These are phyloP conservation scores for Sextonia rubra DNA, from an alignment of 164 flowering plant genomes.

Conservation along the genomic window DNA sequence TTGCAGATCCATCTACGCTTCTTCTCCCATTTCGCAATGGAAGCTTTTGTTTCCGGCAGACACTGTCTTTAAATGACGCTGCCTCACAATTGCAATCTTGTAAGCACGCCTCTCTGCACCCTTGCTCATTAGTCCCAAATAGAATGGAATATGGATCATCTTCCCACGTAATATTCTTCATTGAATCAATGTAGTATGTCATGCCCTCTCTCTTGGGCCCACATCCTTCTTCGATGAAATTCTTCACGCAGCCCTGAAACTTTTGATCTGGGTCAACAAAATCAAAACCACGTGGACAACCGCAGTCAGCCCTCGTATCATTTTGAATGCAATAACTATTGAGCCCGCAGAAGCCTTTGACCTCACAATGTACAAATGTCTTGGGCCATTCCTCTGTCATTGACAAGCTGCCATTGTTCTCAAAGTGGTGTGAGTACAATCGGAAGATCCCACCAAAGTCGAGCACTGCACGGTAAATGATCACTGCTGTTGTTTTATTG, in stretches of 20 bases:
- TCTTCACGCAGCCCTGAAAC: slow-evolving; percentile 25
- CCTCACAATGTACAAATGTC: not conserved
- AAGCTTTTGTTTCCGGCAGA: slow-evolving; percentile 21
- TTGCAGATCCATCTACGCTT: not conserved
- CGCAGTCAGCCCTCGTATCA: slow-evolving; percentile 11
- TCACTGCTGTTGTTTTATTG: not conserved
- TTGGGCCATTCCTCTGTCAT: not conserved
- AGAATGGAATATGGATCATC: slow-evolving; percentile 8
- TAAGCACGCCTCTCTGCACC: slow-evolving; percentile 30
- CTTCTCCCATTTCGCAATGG: slow-evolving; percentile 26
- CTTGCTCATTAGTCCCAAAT: slow-evolving; percentile 11
- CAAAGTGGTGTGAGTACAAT: not conserved
- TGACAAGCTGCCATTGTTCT: not conserved
- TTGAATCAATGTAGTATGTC: not conserved
- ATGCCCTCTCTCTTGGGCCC: not conserved
- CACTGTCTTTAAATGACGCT: slow-evolving; percentile 10
- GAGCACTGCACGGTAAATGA: slow-evolving; percentile 1
- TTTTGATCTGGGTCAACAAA: slow-evolving; percentile 14
- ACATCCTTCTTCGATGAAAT: slow-evolving; percentile 20
- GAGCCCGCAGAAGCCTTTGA: slow-evolving; percentile 17
- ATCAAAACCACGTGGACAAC: slow-evolving; percentile 22
- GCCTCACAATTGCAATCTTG: slow-evolving; percentile 36
- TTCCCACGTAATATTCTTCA: slow-evolving; percentile 22
- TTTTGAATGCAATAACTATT: slow-evolving; percentile 8
- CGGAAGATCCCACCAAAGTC: slow-evolving; percentile 10